A percentile compares a stretch with the other conserved stretches of the same genome.
Conservation (phyloP, 2,329 filamentous ascomycete genomes). For the Colletotrichum sidae region DNA sequence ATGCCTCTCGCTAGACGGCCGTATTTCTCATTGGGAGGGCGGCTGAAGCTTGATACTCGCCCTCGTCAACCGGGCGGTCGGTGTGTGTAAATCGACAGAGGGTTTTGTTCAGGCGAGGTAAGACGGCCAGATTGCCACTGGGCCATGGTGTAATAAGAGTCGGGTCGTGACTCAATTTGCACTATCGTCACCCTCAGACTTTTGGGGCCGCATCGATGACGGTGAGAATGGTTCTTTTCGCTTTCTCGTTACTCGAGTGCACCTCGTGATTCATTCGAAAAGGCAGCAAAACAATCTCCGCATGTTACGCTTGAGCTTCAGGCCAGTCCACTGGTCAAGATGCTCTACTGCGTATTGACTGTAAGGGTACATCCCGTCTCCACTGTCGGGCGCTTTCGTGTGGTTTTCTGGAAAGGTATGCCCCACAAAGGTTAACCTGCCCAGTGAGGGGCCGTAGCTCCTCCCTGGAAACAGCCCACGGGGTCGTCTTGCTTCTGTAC, state of each 20-base stretch:
- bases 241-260: no score
- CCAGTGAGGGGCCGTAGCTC: background rate
- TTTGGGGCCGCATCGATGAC: constrained; percentile 12
- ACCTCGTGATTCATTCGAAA: no score
- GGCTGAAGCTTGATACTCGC: constrained; percentile 1
- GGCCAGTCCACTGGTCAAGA: no score
- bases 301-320: no score
- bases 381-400: constrained; percentile 26
- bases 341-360: no score
- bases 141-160: constrained; percentile 1
- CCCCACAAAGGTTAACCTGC: constrained; percentile 23
- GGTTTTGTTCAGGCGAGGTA: background rate
- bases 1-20: background rate
- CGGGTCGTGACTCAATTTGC: constrained; percentile 6
- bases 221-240: no score
- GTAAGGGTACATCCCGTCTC: background rate
- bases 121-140: background rate
- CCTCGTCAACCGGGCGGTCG: constrained; percentile 25
- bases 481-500: background rate
- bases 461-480: background rate
- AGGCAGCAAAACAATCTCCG: no score
- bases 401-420: background rate
- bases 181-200: constrained; percentile 2
- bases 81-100: constrained; percentile 4
- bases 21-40: background rate